Conservation (phyloP, 495 filamentous ascomycete genomes). For the Choiromyces venosus region DNA sequence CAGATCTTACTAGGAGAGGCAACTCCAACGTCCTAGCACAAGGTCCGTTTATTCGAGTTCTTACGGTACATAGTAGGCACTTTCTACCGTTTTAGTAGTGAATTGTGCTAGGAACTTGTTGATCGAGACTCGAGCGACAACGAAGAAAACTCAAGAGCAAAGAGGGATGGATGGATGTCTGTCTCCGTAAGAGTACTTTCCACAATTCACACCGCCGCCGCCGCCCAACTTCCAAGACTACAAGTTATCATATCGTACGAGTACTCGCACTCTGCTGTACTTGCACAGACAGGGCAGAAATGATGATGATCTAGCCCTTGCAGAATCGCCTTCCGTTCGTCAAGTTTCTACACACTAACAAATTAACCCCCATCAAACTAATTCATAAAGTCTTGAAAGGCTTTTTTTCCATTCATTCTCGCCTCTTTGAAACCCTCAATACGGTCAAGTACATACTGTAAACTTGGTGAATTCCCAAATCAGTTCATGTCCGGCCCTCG, state of each 20-base stretch:
- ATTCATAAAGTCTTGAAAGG: neutral
- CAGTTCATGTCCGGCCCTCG: neutral
- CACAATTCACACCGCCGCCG: neutral
- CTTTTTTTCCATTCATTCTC: neutral
- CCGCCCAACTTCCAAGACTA: neutral
- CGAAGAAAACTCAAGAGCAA: neutral
- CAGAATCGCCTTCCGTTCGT: neutral
- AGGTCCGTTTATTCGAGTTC: too few relatives aligned
- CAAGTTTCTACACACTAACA: neutral
- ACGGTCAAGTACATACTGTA: neutral
- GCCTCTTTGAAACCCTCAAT: neutral
- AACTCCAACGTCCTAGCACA: too few relatives aligned
- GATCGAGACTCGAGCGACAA: too few relatives aligned
- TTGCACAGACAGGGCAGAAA: too few relatives aligned
- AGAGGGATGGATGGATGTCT: neutral
- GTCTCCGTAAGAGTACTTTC: too few relatives aligned
- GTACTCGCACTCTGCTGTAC: too few relatives aligned
- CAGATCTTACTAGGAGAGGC: too few relatives aligned
- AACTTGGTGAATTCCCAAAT: neutral
- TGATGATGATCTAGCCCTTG: neutral
- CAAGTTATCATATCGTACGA: too few relatives aligned
- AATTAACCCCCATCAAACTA: neutral
- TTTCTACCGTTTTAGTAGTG: neutral
- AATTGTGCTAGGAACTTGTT: neutral
- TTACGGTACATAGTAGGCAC: too few relatives aligned